Conservation (phyloP, 495 filamentous ascomycete genomes). For the Lophium mytilinum region DNA sequence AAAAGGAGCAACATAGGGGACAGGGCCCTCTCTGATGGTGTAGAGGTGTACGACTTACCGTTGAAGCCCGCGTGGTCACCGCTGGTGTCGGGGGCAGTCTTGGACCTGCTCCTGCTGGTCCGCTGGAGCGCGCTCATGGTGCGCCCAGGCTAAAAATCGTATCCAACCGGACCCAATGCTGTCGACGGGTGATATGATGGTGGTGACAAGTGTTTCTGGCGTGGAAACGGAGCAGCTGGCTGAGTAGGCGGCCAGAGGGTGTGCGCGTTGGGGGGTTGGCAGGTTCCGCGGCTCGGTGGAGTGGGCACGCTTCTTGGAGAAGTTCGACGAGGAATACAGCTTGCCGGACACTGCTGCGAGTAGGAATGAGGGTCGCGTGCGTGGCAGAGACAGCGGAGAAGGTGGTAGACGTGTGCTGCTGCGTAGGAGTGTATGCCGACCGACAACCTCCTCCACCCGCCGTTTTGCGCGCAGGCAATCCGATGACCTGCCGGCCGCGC, state of each 20-base stretch:
- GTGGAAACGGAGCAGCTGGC: constrained; percentile 1
- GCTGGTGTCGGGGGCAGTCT: constrained; percentile 15
- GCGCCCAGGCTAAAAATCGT: constrained; percentile 19
- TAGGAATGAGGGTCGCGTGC: too few species aligned
- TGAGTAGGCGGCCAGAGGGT: background rate
- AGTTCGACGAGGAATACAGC: too few species aligned
- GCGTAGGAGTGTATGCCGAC: too few species aligned
- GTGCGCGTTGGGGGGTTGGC: constrained; percentile 8
- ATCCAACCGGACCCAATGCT: constrained; percentile 13
- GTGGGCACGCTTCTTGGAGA: background rate
- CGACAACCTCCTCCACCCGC: too few species aligned
- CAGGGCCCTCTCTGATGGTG: background rate
- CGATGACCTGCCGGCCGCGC: too few species aligned
- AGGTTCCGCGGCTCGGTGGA: constrained; percentile 5
- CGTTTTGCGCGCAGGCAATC: too few species aligned
- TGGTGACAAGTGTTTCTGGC: constrained; percentile 3
- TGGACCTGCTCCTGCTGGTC: constrained; percentile 25
- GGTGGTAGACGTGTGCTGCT: too few species aligned
- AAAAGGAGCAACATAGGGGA: background rate
- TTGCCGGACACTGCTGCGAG: too few species aligned
- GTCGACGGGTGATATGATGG: background rate
- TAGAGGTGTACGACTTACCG: constrained; percentile 4
- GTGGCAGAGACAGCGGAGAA: too few species aligned
- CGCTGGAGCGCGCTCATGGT: constrained; percentile 27
- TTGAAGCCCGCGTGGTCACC: constrained; percentile 1